A percentile compares a stretch with the other conserved stretches of the same genome.
phyloP scores from a whole-genome alignment of 192 early-diverging fungal genomes.

The Coemansia sp. region DNA sequence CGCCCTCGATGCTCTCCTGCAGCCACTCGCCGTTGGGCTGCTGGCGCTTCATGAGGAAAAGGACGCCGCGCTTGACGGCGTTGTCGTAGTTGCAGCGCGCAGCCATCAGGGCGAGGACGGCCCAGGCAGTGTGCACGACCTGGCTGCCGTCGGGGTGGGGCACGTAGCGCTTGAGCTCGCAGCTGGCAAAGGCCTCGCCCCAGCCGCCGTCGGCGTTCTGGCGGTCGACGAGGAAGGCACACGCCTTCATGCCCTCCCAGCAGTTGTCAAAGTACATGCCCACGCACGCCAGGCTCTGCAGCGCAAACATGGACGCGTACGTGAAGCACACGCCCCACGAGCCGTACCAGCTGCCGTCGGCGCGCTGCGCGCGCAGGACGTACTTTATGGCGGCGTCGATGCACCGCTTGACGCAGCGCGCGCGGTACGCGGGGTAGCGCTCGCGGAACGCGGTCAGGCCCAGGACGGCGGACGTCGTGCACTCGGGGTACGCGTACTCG shows the following conservation, averaged over 20 bases:
- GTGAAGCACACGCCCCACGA: conserved; percentile 98
- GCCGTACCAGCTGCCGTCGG: conserved; percentile 93
- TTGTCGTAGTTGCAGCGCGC: conserved; percentile 79
- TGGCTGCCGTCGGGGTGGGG: conserved; percentile 65
- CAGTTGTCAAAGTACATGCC: conserved; percentile 82
- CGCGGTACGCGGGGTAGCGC: conserved; percentile 76
- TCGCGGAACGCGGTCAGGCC: conserved; percentile 77
- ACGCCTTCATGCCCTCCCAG: conserved; percentile 69
- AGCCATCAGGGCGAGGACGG: conserved; percentile 83
- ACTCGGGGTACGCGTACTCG: conserved; percentile 96
- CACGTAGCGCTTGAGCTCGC: conserved; percentile 44
- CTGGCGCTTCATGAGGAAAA: conserved; percentile 83
- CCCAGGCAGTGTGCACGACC: conserved; percentile 91
- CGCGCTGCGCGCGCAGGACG: conserved; percentile 67
- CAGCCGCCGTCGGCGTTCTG: conserved; percentile 94
- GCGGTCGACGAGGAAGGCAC: conserved; percentile 87
- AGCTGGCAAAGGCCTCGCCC: conserved; percentile 90
- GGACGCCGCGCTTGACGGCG: conserved; percentile 59
- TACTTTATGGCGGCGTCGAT: conserved; percentile 68
- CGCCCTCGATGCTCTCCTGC: conserved; percentile 97
- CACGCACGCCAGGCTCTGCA: conserved; percentile 78
- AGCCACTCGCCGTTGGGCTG: conserved; percentile 91
- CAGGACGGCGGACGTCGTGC: conserved; percentile 90
- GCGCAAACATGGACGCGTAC: conserved; percentile 91
- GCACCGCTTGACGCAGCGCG: conserved; percentile 71